Evolutionary conservation across 208 protist genomes (phyloP).

Genomic region (Wallacemonas sp.): DNA sequence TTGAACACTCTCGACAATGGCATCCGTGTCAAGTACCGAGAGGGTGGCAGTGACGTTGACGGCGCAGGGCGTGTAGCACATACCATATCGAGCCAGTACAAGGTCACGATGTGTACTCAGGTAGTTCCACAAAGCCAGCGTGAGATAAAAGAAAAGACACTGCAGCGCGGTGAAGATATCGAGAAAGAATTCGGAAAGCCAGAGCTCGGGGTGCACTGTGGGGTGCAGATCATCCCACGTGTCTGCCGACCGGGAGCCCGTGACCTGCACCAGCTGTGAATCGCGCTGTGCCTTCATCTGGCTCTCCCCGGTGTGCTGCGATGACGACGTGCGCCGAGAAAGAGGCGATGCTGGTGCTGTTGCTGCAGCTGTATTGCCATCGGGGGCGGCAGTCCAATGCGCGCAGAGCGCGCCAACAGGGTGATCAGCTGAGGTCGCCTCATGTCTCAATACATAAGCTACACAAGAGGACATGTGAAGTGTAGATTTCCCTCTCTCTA

Average conservation of each 20-base stretch:
- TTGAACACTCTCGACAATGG: too few species aligned
- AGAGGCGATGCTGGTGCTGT: not conserved
- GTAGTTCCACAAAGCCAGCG: constrained; percentile 37
- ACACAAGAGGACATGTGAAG: not conserved
- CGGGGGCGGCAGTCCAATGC: not conserved
- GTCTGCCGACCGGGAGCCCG: not conserved
- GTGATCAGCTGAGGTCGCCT: constrained; percentile 3
- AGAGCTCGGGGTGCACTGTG: not conserved
- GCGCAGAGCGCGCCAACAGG: not conserved
- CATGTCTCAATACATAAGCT: not conserved
- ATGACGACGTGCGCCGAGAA: not conserved
- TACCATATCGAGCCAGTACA: not conserved
- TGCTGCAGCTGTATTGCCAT: too few species aligned
- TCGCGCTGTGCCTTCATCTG: not conserved
- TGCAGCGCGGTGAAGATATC: constrained; percentile 29
- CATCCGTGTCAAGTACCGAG: too few species aligned
- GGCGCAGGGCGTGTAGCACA: not conserved
- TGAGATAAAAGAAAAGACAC: constrained; percentile 21
- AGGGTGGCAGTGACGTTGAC: too few species aligned
- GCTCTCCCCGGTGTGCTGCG: not conserved
- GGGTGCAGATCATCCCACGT: constrained; percentile 9
- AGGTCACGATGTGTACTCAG: constrained; percentile 22
- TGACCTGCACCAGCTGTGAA: too few species aligned
- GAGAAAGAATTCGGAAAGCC: constrained; percentile 18
- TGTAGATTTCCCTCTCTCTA: not conserved